Conservation (phyloP, 139 green algal genomes). For the Volvox reticuliferus region DNA sequence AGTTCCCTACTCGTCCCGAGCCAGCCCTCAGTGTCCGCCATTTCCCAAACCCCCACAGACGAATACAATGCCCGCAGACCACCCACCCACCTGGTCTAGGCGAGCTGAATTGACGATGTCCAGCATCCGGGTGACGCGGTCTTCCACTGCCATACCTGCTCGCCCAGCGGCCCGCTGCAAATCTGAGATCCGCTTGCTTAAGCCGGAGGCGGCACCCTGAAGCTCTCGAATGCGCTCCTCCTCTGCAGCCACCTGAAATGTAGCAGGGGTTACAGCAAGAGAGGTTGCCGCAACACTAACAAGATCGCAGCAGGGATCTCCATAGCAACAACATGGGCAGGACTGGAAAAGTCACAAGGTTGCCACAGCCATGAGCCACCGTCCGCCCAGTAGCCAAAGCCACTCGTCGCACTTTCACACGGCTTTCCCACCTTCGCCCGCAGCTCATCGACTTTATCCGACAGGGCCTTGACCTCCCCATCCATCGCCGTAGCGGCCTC, state of each 20-base stretch:
- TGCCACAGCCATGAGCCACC: too few species aligned
- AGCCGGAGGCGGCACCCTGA: slow-evolving; percentile 26
- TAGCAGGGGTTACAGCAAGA: too few species aligned
- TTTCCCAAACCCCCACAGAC: neutral
- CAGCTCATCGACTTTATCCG: slow-evolving; percentile 19
- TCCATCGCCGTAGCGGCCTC: slow-evolving; percentile 34
- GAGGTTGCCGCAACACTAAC: too few species aligned
- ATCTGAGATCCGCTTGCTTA: slow-evolving; percentile 59
- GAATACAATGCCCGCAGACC: neutral
- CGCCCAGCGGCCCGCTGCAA: slow-evolving; percentile 57
- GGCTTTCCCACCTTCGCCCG: slow-evolving; percentile 10
- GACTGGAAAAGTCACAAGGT: too few species aligned
- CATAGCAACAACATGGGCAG: too few species aligned
- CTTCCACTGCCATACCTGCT: slow-evolving; percentile 4
- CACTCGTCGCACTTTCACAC: neutral
- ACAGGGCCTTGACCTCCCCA: neutral
- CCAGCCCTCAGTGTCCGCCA: neutral
- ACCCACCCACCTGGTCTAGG: slow-evolving; percentile 33
- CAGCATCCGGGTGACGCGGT: neutral
- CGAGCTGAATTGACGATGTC: slow-evolving; percentile 23
- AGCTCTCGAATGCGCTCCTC: slow-evolving; percentile 45
- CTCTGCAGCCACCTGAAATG: slow-evolving; percentile 27
- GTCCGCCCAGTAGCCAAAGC: too few species aligned
- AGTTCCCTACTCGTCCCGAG: too few species aligned
- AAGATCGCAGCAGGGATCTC: too few species aligned